Base-by-base conservation (phyloP, 2,329 filamentous ascomycete species). In the Diplocarpon mali region DNA sequence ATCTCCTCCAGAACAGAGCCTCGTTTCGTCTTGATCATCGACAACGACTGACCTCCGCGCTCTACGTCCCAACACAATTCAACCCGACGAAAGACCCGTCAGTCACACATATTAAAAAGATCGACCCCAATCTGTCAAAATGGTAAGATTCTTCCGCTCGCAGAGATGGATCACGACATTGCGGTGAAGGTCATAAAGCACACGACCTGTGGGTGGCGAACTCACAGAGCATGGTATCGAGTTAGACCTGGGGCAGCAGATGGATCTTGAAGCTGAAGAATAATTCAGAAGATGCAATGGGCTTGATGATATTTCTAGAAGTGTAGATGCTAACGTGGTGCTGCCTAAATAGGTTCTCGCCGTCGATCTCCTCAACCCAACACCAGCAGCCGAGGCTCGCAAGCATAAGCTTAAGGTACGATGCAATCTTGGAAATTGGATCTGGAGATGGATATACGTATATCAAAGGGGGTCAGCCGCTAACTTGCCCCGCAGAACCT, bases 391-490 rank as follows among this genome's bases (percentile, higher is more conserved):
- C 71, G 92, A 98, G 85, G 88, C 88, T 67, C 87, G 88, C 78
- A 96, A 96, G 85, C 92, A 98, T 86, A 98, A 98, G 87, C 87
- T 98, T 71, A 98, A 98, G 88, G 88, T 95, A 87, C 60, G 73
- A 62, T 54, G 47, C 43, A 41, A 45, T 45, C 40, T 35, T 20
- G 17, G 28, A 34, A 44, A 38, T 31, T 17, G 37, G 44, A 38
- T 34, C 28, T 45, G 32, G n/a, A 29, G 11, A 40, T 14, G 38
- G 28, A 35, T n/a, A 36, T 38, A 49, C 28, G 24, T 32, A 34
- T 27, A 35, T 40, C 30, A n/a, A 24, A 41, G 17, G 10, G 20
- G 16, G 31, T 32, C 11, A 11, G 42, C 29, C 46, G 38, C 50
- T 61, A 40, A 60, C 45, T 43, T 44, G 45, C 17, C 24, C 35